A percentile compares a stretch with the other conserved stretches of the same genome.
These are phyloP conservation scores for Pilatotrama ljubarskyi DNA, from an alignment of 768 basidiomycete genomes.

Conservation along the genomic window DNA sequence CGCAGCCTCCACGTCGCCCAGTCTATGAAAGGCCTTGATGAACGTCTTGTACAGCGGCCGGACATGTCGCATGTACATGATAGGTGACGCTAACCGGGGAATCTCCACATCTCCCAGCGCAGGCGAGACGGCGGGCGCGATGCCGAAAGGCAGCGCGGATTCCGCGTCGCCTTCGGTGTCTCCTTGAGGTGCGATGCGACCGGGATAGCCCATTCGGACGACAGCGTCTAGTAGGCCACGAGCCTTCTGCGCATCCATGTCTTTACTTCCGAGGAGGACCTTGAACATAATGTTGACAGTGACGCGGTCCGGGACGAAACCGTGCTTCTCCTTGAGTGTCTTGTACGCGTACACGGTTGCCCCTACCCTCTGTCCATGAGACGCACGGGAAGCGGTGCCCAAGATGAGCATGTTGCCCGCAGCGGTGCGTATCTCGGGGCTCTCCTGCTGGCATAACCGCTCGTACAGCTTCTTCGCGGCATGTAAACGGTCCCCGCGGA, in stretches of 20 bases:
- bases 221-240: slow-evolving; percentile 66
- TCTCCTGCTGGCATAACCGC: slow-evolving; percentile 10
- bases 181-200: neutral
- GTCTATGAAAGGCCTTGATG: slow-evolving; percentile 58
- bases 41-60: slow-evolving; percentile 74
- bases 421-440: slow-evolving; percentile 32
- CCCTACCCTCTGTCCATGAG: slow-evolving; percentile 48
- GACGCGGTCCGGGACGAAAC: slow-evolving; percentile 63
- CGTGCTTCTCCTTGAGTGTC: slow-evolving; percentile 43
- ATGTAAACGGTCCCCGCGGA: slow-evolving; percentile 42
- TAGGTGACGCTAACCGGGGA: slow-evolving; percentile 40
- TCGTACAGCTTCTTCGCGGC: slow-evolving; percentile 47
- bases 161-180: neutral
- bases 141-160: slow-evolving; percentile 39
- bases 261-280: slow-evolving; percentile 51
- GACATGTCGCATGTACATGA: slow-evolving; percentile 61
- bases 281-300: slow-evolving; percentile 72
- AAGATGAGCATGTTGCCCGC: slow-evolving; percentile 62
- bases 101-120: slow-evolving; percentile 26
- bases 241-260: slow-evolving; percentile 44
- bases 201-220: slow-evolving; percentile 59
- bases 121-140: slow-evolving; percentile 9
- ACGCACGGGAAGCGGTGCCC: slow-evolving; percentile 36
- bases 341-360: slow-evolving; percentile 42
- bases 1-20: slow-evolving; percentile 56